Base-by-base conservation (phyloP, 495 filamentous ascomycete species). In the Thermothielavioides terrestris region DNA sequence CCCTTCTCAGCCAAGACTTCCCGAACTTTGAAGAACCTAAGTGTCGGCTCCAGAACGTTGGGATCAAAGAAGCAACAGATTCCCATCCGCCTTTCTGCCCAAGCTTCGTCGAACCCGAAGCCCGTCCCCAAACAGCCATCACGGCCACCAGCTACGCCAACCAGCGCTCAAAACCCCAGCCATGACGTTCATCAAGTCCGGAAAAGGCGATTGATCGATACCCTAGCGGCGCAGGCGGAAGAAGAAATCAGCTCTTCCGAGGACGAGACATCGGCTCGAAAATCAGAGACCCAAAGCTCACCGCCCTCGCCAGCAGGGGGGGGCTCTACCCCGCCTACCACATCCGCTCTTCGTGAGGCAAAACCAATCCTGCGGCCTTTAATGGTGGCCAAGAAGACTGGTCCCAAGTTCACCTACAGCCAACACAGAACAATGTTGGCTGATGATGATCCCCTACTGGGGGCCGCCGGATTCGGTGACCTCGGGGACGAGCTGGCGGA, bases 171-270 rank as follows among this genome's bases (percentile, higher is more conserved):
- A 17, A 17, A 34, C 5, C 28, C 39, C 27, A 5, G 25, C 5
- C 21, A 42, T 7, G 20, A 43, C 26, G 20, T 22, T n/a, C 40
- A 50, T 38, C 58, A 40, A 28, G 49, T 50, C 2, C 66, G 66
- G 15, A 73, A 72, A 30, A 71, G 67, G 46, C 70, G 78, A 15
- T 45, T 82, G 22, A 79, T 82, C 46, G 78, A 82, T 62, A 64
- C 68, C 22, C 61, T 81, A n/a, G 73, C 65, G 12, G 68, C 69
- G n/a, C 74, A 77, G 52, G 59, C 55, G 11, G 49, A 59, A 6
- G 53, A 42, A 12, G 49, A 52, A 27, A 40, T 14, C 17, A 55
- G 52, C 30, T 56, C 58, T 32, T 52, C 52, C 5, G 59, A 61
- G 20, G 51, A 55, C n/a, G 53, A 57, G 31, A 22, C 15, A 10